Conservation (phyloP, 75 land plant species). For the Sequoiadendron giganteum region DNA sequence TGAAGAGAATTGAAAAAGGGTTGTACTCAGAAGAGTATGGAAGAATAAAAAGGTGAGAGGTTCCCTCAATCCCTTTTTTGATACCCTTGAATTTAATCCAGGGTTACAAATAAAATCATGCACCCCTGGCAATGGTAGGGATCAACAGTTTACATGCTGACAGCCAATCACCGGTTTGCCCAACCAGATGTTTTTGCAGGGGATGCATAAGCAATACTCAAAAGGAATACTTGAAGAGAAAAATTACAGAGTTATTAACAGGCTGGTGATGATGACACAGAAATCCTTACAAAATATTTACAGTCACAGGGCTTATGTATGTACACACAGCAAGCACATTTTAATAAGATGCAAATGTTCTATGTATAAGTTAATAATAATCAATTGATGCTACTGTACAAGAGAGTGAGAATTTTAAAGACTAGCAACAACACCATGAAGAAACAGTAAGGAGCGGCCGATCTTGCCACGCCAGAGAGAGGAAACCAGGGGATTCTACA, state of each 20-base stretch:
- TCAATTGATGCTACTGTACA: conserved; percentile 7
- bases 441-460: conserved; percentile 53
- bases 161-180: not conserved
- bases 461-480: conserved; percentile 57
- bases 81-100: conserved; percentile 2
- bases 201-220: not conserved
- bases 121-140: conserved; percentile 9
- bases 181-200: not conserved
- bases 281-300: conserved; percentile 7
- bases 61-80: conserved; percentile 7
- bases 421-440: conserved; percentile 44
- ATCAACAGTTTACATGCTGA: not conserved
- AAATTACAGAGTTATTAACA: conserved; percentile 3
- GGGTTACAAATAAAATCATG: conserved; percentile 5
- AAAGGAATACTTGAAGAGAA: not conserved
- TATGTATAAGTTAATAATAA: conserved; percentile 4
- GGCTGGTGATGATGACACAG: not conserved
- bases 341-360: conserved; percentile 5
- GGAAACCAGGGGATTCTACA: conserved; percentile 41
- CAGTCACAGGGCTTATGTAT: conserved; percentile 7
- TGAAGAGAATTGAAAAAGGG: not conserved
- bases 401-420: conserved; percentile 1
- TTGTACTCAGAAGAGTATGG: not conserved
- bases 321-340: not conserved
- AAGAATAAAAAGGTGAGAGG: conserved; percentile 4